These are phyloP conservation scores for Penstemon newberryi DNA, from an alignment of 257 asterid species.

Conservation along the genomic window DNA sequence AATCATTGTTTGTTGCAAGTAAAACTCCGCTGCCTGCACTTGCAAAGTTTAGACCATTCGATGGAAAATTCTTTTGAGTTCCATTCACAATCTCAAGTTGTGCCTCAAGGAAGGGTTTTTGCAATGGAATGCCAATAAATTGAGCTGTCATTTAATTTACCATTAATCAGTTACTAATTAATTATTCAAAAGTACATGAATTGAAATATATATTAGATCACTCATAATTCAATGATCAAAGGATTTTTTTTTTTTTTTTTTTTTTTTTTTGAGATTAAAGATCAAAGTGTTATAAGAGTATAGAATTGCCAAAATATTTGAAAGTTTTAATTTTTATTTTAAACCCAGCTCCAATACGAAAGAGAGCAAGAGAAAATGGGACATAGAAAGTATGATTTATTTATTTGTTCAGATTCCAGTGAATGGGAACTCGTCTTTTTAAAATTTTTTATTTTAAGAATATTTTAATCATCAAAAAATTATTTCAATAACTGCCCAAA, in stretches of 20 bases:
- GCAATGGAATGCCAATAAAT: constrained; percentile 56
- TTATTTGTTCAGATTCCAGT: too few relatives aligned
- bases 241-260: too few relatives aligned
- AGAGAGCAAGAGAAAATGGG: too few relatives aligned
- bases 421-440: too few relatives aligned
- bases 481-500: too few relatives aligned
- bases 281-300: background rate
- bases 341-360: too few relatives aligned
- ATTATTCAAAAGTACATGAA: background rate
- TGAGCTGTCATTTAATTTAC: constrained; percentile 43
- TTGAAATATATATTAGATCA: background rate
- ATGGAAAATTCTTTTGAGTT: constrained; percentile 42
- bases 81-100: constrained; percentile 45
- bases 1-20: constrained; percentile 48
- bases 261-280: too few relatives aligned
- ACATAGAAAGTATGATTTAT: too few relatives aligned
- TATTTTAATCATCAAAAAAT: too few relatives aligned
- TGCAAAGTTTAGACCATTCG: constrained; percentile 78
- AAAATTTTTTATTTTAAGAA: too few relatives aligned
- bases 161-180: background rate
- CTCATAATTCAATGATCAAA: too few relatives aligned
- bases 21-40: constrained; percentile 90
- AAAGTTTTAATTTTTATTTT: too few relatives aligned
- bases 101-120: constrained; percentile 61
- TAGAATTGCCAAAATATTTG: background rate